These are phyloP conservation scores for Gloeophyllum trabeum DNA, from an alignment of 768 basidiomycete genomes.

Conservation along the genomic window DNA sequence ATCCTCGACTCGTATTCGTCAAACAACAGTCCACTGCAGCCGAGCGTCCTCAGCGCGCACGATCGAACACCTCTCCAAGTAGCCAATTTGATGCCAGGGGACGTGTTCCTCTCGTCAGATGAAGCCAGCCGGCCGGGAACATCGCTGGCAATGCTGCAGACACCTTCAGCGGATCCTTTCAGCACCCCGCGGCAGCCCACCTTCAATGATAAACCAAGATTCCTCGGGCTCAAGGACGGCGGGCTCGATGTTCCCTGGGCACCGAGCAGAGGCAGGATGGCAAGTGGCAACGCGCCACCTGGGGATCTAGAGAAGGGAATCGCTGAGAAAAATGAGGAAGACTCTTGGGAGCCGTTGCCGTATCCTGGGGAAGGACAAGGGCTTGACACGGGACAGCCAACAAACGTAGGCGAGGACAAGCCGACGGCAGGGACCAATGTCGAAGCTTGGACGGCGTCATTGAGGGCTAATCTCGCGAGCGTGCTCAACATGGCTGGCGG, in stretches of 20 bases:
- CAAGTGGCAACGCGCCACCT: too few relatives aligned
- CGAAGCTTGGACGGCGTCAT: constrained; percentile 8
- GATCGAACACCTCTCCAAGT: neutral
- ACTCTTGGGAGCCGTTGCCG: neutral
- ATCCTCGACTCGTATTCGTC: too few relatives aligned
- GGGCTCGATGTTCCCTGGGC: neutral
- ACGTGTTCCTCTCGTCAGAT: neutral
- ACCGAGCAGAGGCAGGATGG: too few relatives aligned
- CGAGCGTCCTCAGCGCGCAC: neutral
- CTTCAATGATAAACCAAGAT: neutral
- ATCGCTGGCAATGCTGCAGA: neutral
- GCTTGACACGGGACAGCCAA: neutral
- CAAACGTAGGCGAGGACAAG: too few relatives aligned
- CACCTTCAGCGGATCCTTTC: neutral
- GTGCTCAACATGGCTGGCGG: constrained; percentile 5
- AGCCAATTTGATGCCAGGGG: neutral
- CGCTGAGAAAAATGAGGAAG: neutral
- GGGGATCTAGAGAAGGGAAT: neutral
- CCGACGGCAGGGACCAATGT: neutral
- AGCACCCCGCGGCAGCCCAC: neutral
- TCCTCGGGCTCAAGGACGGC: neutral
- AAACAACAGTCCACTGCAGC: neutral
- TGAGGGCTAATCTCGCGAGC: constrained; percentile 7
- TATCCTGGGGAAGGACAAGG: neutral
- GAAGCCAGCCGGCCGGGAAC: neutral